phyloP scores from a whole-genome alignment of 2,329 filamentous ascomycete species.

The Blastomyces parvus region DNA sequence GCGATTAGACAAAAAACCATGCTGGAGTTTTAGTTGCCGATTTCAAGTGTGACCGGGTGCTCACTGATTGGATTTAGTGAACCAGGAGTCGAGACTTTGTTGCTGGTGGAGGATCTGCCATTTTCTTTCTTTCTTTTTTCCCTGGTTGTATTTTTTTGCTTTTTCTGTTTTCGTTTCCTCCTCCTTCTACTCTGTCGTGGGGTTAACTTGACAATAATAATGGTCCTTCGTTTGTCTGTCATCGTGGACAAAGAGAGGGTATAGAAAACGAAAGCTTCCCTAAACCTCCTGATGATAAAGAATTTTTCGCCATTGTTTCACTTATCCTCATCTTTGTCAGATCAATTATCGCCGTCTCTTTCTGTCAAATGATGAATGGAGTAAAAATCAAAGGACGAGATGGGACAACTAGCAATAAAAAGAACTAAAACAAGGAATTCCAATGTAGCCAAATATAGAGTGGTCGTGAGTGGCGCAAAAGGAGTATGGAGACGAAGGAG shows the following conservation, averaged over 20 bases:
- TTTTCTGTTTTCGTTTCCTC: neutral
- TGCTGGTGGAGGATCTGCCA: neutral
- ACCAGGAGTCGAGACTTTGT: neutral
- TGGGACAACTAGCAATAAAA: neutral
- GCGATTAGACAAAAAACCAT: neutral
- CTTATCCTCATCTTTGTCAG: neutral
- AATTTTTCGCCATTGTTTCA: neutral
- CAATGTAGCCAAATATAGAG: neutral
- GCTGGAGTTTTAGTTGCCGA: constrained; percentile 3
- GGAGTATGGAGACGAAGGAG: neutral
- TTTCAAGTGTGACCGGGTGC: constrained; percentile 3
- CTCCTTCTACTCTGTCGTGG: neutral
- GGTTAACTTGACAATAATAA: neutral
- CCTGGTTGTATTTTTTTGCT: neutral
- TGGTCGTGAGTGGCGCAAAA: neutral
- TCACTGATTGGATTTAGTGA: neutral
- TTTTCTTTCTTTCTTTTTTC: neutral
- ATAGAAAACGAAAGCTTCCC: neutral
- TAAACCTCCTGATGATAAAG: neutral
- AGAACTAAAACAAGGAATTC: neutral
- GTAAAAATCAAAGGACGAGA: neutral
- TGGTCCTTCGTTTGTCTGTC: neutral
- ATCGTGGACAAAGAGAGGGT: neutral
- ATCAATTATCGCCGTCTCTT: neutral
- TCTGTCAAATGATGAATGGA: neutral